These are phyloP conservation scores for Amanita phalloides DNA, from an alignment of 768 basidiomycete species.

Conservation along the genomic window DNA sequence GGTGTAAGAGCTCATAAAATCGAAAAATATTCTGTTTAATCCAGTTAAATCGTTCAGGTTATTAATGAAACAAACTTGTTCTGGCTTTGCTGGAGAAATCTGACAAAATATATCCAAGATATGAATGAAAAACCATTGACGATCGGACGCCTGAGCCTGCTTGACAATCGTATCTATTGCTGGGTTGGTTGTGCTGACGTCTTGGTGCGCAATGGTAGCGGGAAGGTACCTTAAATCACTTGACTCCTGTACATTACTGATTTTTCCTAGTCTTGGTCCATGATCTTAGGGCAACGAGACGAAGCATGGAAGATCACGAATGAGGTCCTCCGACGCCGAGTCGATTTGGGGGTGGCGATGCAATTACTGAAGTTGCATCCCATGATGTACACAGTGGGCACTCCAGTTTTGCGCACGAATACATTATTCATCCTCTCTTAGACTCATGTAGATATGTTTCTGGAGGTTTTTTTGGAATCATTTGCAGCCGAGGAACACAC, in stretches of 20 bases:
- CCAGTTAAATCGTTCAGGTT: slow-evolving; percentile 6
- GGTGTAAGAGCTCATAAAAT: slow-evolving; percentile 25
- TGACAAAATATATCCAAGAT: neutral
- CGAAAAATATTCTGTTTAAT: neutral
- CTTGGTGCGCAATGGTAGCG: slow-evolving; percentile 25
- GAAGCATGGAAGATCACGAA: slow-evolving; percentile 49
- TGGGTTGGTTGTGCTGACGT: slow-evolving; percentile 68
- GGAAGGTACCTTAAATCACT: slow-evolving; percentile 13
- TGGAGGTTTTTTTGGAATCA: slow-evolving; percentile 38
- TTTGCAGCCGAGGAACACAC: slow-evolving; percentile 35
- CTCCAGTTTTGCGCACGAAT: neutral
- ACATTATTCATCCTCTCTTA: slow-evolving; percentile 25
- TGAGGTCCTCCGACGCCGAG: slow-evolving; percentile 38
- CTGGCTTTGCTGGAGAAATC: slow-evolving; percentile 26
- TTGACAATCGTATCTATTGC: slow-evolving; percentile 53
- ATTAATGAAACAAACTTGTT: slow-evolving; percentile 8
- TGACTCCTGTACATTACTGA: neutral
- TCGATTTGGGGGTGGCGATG: slow-evolving; percentile 54
- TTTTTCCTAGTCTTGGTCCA: slow-evolving; percentile 44
- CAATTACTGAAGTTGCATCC: slow-evolving; percentile 49
- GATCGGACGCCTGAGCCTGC: slow-evolving; percentile 11
- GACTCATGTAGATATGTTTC: slow-evolving; percentile 28
- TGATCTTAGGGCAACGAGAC: slow-evolving; percentile 39
- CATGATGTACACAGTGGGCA: slow-evolving; percentile 44
- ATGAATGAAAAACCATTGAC: slow-evolving; percentile 1